Conservation (phyloP, 148 eudicot species). For the Rhododendron kiyosumense region DNA sequence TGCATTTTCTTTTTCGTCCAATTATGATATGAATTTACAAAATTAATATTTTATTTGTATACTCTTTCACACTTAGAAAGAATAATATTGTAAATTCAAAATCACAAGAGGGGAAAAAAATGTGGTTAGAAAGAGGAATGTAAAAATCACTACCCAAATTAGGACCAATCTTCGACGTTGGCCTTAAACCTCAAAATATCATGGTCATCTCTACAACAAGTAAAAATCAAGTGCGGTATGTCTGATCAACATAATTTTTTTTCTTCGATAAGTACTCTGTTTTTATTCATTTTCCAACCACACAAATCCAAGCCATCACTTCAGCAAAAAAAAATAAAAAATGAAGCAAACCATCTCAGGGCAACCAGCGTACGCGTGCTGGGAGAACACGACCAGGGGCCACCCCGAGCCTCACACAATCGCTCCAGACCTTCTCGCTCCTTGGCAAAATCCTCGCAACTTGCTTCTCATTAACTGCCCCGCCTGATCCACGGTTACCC, state of each 20-base stretch:
- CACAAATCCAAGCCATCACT: background rate
- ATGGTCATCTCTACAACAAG: background rate
- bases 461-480: background rate
- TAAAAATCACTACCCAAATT: too few relatives aligned
- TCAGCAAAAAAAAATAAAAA: background rate
- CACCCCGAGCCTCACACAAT: background rate
- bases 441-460: background rate
- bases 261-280: too few relatives aligned
- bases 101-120: background rate
- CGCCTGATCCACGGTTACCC: too few relatives aligned
- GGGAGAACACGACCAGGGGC: background rate
- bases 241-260: background rate
- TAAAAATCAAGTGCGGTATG: too few relatives aligned
- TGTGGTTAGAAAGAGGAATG: too few relatives aligned
- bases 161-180: background rate
- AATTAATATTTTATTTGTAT: too few relatives aligned
- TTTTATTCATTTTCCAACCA: background rate
- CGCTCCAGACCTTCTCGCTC: background rate
- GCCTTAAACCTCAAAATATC: background rate
- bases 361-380: background rate
- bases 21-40: too few relatives aligned
- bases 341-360: background rate
- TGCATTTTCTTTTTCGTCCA: too few relatives aligned
- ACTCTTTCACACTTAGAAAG: too few relatives aligned
- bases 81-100: too few relatives aligned